A percentile compares a stretch with the other conserved stretches of the same genome.
phyloP scores from a whole-genome alignment of 129 eudicot genomes.

The Escallonia rubra region DNA sequence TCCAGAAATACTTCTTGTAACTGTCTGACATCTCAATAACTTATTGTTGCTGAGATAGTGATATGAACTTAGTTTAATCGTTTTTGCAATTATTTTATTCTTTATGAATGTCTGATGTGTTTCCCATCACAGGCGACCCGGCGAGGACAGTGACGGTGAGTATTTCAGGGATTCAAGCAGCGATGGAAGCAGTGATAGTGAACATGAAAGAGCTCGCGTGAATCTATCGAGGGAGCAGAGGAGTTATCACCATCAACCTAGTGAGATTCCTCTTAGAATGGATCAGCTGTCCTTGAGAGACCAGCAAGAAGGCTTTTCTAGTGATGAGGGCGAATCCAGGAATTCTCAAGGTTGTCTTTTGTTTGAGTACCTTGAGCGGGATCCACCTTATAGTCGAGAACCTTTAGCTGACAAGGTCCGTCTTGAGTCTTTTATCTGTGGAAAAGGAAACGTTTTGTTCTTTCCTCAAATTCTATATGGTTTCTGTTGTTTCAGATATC shows the following conservation, averaged over 20 bases:
- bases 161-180: constrained; percentile 86
- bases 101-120: no score
- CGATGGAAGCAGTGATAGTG: constrained; percentile 85
- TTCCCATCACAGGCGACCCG: constrained; percentile 41
- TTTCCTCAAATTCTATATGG: neutral
- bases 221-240: constrained; percentile 28
- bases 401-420: constrained; percentile 72
- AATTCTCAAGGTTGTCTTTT: constrained; percentile 47
- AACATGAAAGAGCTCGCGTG: constrained; percentile 47
- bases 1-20: no score
- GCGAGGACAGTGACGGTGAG: constrained; percentile 91
- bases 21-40: no score
- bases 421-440: neutral
- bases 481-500: constrained; percentile 44
- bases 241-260: constrained; percentile 16
- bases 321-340: constrained; percentile 73
- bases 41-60: no score
- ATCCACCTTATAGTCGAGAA: constrained; percentile 66
- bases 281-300: constrained; percentile 47
- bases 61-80: no score
- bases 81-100: no score
- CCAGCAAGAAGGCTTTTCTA: constrained; percentile 71
- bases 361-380: constrained; percentile 67
- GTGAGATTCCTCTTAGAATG: constrained; percentile 25
- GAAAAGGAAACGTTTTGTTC: no score